A percentile compares a stretch with the other conserved stretches of the same genome.
phyloP scores from a whole-genome alignment of 805 yeast species.

The Candida tammaniensis region DNA sequence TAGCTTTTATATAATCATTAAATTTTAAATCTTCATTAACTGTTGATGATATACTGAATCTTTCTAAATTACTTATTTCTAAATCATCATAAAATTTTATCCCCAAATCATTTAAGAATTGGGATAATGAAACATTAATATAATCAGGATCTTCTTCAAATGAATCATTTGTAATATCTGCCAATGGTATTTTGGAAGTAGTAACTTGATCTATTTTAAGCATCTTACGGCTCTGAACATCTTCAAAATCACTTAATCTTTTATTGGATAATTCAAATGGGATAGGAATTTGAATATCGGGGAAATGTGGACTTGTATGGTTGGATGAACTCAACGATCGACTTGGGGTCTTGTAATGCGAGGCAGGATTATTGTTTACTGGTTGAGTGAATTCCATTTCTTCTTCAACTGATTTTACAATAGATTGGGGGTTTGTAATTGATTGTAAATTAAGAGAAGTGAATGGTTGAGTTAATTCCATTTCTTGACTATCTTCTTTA shows the following conservation, averaged over 20 bases:
- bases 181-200: constrained; percentile 20
- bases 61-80: constrained; percentile 27
- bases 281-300: constrained; percentile 13
- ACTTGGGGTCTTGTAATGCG: too few relatives aligned
- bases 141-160: constrained; percentile 23
- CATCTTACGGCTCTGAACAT: constrained; percentile 2
- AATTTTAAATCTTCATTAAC: constrained; percentile 13
- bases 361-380: too few relatives aligned
- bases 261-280: constrained; percentile 12
- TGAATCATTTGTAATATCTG: constrained; percentile 5
- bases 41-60: constrained; percentile 20
- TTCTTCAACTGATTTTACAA: constrained; percentile 2
- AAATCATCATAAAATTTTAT: constrained; percentile 47
- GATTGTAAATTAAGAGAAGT: constrained; percentile 1
- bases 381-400: constrained; percentile 14
- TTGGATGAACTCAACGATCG: constrained; percentile 1
- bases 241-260: constrained; percentile 9
- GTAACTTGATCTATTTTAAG: constrained; percentile 4
- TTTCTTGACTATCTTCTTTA: constrained; percentile 6
- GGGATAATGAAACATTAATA: constrained; percentile 32
- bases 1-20: constrained; percentile 37
- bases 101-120: constrained; percentile 39
- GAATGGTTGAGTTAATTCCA: constrained; percentile 13
- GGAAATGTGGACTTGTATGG: constrained; percentile 10
- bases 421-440: constrained; percentile 2